These are phyloP conservation scores for Zymoseptoria passerinii DNA, from an alignment of 2,329 filamentous ascomycete species.

Conservation along the genomic window DNA sequence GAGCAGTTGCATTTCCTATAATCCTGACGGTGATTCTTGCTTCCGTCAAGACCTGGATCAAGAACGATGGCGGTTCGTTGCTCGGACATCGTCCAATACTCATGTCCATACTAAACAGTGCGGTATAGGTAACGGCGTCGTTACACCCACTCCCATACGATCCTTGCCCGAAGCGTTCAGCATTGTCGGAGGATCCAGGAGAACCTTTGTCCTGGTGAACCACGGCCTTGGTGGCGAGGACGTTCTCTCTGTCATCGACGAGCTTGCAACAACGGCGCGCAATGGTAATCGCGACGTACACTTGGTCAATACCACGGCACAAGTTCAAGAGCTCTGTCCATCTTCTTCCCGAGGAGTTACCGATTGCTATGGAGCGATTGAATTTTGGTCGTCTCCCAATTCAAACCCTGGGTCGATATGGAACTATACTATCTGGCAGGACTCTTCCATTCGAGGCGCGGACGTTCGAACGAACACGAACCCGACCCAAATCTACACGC, in stretches of 20 bases:
- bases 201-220: slow-evolving; percentile 67
- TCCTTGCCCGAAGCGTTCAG: slow-evolving; percentile 56
- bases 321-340: slow-evolving; percentile 54
- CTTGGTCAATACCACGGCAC: slow-evolving; percentile 47
- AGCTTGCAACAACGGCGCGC: slow-evolving; percentile 49
- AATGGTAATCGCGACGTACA: slow-evolving; percentile 48
- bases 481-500: slow-evolving; percentile 63
- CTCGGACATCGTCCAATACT: background rate
- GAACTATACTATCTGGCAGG: slow-evolving; percentile 60
- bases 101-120: background rate
- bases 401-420: slow-evolving; percentile 58
- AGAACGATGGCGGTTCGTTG: slow-evolving; percentile 62
- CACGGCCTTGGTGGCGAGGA: slow-evolving; percentile 57
- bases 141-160: slow-evolving; percentile 50
- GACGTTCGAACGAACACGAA: slow-evolving; percentile 58
- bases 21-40: slow-evolving; percentile 41
- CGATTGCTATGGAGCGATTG: slow-evolving; percentile 62
- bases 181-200: slow-evolving; percentile 47
- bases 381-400: slow-evolving; percentile 64
- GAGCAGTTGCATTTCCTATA: slow-evolving; percentile 47
- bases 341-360: slow-evolving; percentile 52
- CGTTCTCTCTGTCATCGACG: slow-evolving; percentile 62
- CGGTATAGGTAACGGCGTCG: slow-evolving; percentile 44
- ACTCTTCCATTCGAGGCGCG: slow-evolving; percentile 70
- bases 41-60: slow-evolving; percentile 66